phyloP scores from a whole-genome alignment of 345 rosid species.

The Lepidium sativum region DNA sequence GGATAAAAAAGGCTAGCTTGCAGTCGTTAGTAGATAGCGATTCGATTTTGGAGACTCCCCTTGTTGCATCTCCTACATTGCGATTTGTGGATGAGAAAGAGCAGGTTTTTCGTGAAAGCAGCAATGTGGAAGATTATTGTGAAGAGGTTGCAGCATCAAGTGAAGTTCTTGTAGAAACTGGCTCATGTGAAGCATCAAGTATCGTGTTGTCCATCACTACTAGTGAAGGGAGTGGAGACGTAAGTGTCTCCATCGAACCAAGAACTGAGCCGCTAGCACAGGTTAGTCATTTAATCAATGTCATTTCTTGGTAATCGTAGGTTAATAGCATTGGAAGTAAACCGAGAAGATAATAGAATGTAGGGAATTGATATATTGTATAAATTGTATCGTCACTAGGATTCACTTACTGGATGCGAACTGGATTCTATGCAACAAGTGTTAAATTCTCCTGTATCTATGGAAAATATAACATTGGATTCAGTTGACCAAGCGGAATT shows the following conservation, averaged over 20 bases:
- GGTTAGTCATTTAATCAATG: constrained; percentile 4
- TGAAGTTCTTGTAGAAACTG: constrained; percentile 25
- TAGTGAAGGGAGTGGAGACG: constrained; percentile 27
- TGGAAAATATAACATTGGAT: neutral
- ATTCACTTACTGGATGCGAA: constrained; percentile 1
- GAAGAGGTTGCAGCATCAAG: constrained; percentile 26
- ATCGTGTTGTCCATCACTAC: constrained; percentile 28
- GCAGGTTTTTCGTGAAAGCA: constrained; percentile 30
- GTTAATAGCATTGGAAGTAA: neutral
- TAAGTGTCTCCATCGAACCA: constrained; percentile 19
- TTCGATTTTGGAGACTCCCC: constrained; percentile 21
- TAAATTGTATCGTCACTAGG: constrained; percentile 18
- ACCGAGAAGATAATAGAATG: neutral
- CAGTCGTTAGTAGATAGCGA: constrained; percentile 1
- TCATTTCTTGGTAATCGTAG: neutral
- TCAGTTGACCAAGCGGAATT: constrained; percentile 16
- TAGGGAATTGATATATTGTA: constrained; percentile 3
- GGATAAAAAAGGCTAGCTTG: neutral
- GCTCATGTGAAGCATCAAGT: constrained; percentile 26
- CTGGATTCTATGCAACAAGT: constrained; percentile 14
- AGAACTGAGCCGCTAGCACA: neutral
- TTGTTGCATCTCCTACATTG: constrained; percentile 28
- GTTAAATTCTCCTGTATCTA: constrained; percentile 20
- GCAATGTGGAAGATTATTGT: constrained; percentile 17
- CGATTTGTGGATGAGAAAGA: constrained; percentile 31